Evolutionary conservation across 176 grass and related monocot species (phyloP).

Genomic region (Tillandsia fasciculata): DNA sequence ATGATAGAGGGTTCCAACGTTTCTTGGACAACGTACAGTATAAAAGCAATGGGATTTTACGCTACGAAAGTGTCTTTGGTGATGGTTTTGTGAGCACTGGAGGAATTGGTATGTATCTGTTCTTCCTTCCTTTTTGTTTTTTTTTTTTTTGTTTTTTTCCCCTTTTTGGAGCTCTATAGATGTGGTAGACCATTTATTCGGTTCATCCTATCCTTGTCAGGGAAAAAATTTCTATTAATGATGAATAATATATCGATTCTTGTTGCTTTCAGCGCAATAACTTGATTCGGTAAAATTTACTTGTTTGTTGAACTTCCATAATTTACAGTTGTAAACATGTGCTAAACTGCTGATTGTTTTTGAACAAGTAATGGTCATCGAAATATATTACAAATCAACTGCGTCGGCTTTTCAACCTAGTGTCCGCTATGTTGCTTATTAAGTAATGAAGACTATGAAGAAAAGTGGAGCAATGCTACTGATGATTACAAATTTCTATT

Average conservation of each 20-base stretch:
- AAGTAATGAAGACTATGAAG: not conserved
- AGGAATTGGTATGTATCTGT: constrained; percentile 44
- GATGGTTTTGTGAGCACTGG: constrained; percentile 94
- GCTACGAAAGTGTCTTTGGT: constrained; percentile 89
- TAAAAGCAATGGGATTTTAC: constrained; percentile 82
- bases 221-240: too few species aligned
- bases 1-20: constrained; percentile 79
- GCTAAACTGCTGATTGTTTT: not conserved
- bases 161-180: not conserved
- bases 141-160: not conserved
- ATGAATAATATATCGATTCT: too few species aligned
- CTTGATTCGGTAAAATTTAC: not conserved
- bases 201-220: not conserved
- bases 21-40: constrained; percentile 98
- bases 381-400: not conserved
- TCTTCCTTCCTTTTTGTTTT: not conserved
- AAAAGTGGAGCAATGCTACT: not conserved
- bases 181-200: not conserved
- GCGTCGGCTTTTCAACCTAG: not conserved
- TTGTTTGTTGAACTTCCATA: not conserved
- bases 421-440: not conserved
- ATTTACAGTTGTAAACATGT: not conserved
- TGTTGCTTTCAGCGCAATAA: too few species aligned
- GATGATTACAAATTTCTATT: not conserved
- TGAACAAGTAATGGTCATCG: not conserved